These are phyloP conservation scores for Metschnikowia koreensis DNA, from an alignment of 805 yeast species.

Conservation along the genomic window DNA sequence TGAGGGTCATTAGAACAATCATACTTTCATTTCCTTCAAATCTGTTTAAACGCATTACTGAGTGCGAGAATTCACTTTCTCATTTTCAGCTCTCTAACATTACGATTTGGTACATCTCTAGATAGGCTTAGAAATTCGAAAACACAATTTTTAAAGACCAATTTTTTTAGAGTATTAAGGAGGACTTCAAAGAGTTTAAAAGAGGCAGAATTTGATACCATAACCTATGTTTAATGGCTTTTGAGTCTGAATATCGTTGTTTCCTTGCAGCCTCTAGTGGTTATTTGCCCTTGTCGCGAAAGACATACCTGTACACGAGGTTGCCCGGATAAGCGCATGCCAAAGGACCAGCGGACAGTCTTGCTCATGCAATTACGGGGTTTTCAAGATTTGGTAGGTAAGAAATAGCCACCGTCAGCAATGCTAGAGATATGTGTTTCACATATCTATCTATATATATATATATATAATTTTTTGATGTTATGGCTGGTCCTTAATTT, in stretches of 20 bases:
- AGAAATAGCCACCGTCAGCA: background rate
- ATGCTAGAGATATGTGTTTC: background rate
- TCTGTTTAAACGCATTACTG: background rate
- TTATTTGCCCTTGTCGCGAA: slow-evolving; percentile 1
- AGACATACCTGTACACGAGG: background rate
- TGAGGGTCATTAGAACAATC: too few species aligned
- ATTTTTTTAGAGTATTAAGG: background rate
- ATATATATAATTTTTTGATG: too few species aligned
- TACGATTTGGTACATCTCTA: background rate
- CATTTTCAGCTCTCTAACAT: background rate
- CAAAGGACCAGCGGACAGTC: background rate
- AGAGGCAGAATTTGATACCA: too few species aligned
- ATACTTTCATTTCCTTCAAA: too few species aligned
- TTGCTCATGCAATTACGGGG: slow-evolving; percentile 6
- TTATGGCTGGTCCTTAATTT: too few species aligned
- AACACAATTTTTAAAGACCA: background rate
- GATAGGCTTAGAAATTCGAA: background rate
- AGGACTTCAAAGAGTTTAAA: too few species aligned
- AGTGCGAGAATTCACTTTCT: background rate
- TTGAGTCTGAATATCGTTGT: background rate
- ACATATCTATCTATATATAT: too few species aligned
- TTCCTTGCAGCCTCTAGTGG: background rate
- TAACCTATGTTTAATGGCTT: background rate
- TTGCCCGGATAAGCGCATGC: slow-evolving; percentile 10
- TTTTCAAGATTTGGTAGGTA: background rate